Conservation (phyloP, 1,284 basidiomycete species). For the Rhodofomes roseus region DNA sequence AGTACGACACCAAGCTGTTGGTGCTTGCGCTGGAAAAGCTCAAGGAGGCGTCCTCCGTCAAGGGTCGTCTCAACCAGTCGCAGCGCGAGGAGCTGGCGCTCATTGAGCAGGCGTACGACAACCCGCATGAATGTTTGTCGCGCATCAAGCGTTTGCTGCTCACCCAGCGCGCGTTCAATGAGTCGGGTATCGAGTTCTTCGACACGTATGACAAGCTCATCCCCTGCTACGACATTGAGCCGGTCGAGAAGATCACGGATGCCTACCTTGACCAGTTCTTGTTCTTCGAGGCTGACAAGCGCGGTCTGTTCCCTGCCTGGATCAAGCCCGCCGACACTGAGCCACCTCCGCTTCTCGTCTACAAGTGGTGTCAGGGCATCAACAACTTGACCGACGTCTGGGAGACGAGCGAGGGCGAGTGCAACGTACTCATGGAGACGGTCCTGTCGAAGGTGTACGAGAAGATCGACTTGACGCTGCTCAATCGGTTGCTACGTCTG, state of each 20-base stretch:
- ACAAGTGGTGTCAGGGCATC: conserved; percentile 96
- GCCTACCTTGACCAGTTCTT: conserved; percentile 92
- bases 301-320: conserved; percentile 95
- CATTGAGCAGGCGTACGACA: conserved; percentile 96
- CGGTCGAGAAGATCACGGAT: conserved; percentile 98
- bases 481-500: conserved; percentile 89
- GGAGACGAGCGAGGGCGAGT: conserved; percentile 96
- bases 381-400: conserved; percentile 93
- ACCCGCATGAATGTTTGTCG: conserved; percentile 90
- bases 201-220: conserved; percentile 97
- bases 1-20: conserved; percentile 95
- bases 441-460: conserved; percentile 95
- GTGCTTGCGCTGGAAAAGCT: conserved; percentile 94
- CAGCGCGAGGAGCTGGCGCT: conserved; percentile 95
- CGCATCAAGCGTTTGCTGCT: conserved; percentile 94
- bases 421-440: conserved; percentile 97
- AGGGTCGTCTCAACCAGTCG: conserved; percentile 93
- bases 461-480: conserved; percentile 93
- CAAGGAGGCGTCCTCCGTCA: conserved; percentile 98
- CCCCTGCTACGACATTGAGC: conserved; percentile 97
- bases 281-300: conserved; percentile 94
- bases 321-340: conserved; percentile 97
- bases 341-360: conserved; percentile 92
- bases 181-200: conserved; percentile 92
- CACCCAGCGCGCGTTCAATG: conserved; percentile 97